These are phyloP conservation scores for Eutrema heterophyllum DNA, from an alignment of 345 rosid species.

Conservation along the genomic window DNA sequence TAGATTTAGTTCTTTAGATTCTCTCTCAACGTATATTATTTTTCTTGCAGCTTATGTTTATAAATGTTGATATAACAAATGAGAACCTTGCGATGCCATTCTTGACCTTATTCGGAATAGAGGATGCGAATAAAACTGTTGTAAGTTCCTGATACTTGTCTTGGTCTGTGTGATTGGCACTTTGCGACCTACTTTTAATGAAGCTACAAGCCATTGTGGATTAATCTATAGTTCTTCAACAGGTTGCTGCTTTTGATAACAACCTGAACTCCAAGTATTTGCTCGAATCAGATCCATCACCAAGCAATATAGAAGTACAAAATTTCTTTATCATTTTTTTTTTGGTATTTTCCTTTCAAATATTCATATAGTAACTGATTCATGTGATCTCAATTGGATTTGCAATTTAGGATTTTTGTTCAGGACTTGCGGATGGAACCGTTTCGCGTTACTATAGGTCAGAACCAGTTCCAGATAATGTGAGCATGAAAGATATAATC, in stretches of 20 bases:
- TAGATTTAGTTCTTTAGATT: neutral
- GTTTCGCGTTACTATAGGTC: slow-evolving; percentile 63
- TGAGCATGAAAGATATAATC: slow-evolving; percentile 32
- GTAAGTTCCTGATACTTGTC: slow-evolving; percentile 37
- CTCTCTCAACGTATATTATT: neutral
- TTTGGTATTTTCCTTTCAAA: neutral
- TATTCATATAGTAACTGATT: neutral
- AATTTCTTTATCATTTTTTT: neutral
- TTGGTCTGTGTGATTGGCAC: neutral
- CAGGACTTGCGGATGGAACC: slow-evolving; percentile 50
- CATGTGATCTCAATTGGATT: neutral
- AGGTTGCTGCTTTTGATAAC: slow-evolving; percentile 88
- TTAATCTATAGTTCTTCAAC: slow-evolving; percentile 5
- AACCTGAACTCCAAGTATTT: slow-evolving; percentile 57
- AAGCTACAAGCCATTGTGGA: slow-evolving; percentile 12
- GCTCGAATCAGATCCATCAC: slow-evolving; percentile 58
- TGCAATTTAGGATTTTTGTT: slow-evolving; percentile 59
- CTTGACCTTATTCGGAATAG: slow-evolving; percentile 74
- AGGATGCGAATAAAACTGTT: slow-evolving; percentile 52
- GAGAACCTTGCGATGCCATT: slow-evolving; percentile 87
- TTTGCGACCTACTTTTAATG: neutral
- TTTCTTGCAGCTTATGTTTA: slow-evolving; percentile 67
- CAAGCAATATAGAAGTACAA: slow-evolving; percentile 65
- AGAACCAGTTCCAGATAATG: slow-evolving; percentile 73
- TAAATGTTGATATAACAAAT: slow-evolving; percentile 53